Percentiles rank a stretch among this genome's conserved stretches.
Evolutionary conservation across 2,329 filamentous ascomycete species (phyloP).

Genomic region (Exophiala viscosa): DNA sequence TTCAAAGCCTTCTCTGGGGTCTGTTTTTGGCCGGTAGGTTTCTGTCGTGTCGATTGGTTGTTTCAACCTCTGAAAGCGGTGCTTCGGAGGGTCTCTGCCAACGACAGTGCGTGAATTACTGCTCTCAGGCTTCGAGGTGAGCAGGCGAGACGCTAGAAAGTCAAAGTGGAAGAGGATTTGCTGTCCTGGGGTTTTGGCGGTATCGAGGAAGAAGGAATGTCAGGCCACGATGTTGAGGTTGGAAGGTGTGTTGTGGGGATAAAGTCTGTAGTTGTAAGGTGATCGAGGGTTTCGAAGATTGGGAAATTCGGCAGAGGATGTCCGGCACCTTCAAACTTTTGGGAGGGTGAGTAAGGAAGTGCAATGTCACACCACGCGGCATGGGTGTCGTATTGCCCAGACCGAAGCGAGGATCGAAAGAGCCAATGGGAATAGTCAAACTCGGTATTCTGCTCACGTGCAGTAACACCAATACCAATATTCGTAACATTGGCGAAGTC

Average conservation of each 20-base stretch:
- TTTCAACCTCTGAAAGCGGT: background rate
- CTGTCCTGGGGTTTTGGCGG: conserved; percentile 3
- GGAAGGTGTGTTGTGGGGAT: conserved; percentile 17
- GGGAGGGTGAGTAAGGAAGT: conserved; percentile 12
- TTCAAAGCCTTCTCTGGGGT: background rate
- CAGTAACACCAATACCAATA: conserved; percentile 10
- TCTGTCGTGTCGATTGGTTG: background rate
- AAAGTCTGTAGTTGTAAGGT: conserved; percentile 16
- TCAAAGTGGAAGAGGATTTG: conserved; percentile 46
- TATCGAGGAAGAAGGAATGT: conserved; percentile 17
- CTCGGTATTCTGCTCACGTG: conserved; percentile 4
- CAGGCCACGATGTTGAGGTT: conserved; percentile 22
- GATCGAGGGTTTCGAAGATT: conserved; percentile 4
- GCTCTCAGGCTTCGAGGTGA: conserved; percentile 44
- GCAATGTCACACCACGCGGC: conserved; percentile 18
- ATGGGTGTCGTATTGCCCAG: conserved; percentile 18
- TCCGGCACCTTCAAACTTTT: background rate
- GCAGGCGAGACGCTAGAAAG: conserved; percentile 87
- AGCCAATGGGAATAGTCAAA: background rate
- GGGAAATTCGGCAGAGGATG: conserved; percentile 3
- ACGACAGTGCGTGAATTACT: background rate
- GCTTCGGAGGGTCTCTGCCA: background rate
- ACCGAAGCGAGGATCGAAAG: background rate
- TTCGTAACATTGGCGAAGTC: background rate
- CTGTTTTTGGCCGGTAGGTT: background rate